These are phyloP conservation scores for Taiwanofungus camphoratus DNA, from an alignment of 1,284 basidiomycete genomes.

Conservation along the genomic window DNA sequence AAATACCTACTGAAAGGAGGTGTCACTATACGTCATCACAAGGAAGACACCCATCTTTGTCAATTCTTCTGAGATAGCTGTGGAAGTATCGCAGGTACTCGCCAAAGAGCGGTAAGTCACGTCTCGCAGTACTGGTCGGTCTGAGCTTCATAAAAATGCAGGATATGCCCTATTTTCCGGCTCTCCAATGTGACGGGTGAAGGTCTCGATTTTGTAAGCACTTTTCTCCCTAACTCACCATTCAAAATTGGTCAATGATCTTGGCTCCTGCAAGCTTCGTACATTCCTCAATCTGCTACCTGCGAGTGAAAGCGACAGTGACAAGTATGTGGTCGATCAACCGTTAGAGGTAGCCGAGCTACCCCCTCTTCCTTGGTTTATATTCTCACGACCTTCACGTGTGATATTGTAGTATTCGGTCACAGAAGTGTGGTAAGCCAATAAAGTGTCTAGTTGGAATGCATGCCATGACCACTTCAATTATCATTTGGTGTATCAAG, in stretches of 20 bases:
- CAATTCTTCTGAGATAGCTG: constrained; percentile 67
- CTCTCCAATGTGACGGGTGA: constrained; percentile 94
- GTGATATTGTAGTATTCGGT: constrained; percentile 58
- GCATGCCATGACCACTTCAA: neutral
- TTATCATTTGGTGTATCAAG: constrained; percentile 21
- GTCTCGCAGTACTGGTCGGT: constrained; percentile 1
- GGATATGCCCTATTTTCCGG: constrained; percentile 90
- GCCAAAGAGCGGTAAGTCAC: constrained; percentile 54
- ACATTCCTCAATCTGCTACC: constrained; percentile 85
- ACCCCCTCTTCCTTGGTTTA: neutral
- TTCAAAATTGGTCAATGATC: neutral
- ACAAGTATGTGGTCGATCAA: constrained; percentile 79
- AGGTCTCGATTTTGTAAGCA: constrained; percentile 71
- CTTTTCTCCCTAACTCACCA: neutral
- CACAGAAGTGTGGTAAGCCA: constrained; percentile 61
- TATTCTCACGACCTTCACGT: neutral
- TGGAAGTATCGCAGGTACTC: constrained; percentile 73
- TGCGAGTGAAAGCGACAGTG: constrained; percentile 74
- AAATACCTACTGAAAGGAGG: constrained; percentile 5
- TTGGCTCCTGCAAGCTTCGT: constrained; percentile 45
- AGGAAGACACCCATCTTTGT: constrained; percentile 79
- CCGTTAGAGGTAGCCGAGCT: constrained; percentile 69
- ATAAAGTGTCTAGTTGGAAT: constrained; percentile 37
- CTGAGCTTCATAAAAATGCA: constrained; percentile 23
- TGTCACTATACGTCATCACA: constrained; percentile 7